A percentile compares a stretch with the other conserved stretches of the same genome.
These are phyloP conservation scores for Sporothrix brunneoviolacea DNA, from an alignment of 2,329 filamentous ascomycete genomes.

Conservation along the genomic window DNA sequence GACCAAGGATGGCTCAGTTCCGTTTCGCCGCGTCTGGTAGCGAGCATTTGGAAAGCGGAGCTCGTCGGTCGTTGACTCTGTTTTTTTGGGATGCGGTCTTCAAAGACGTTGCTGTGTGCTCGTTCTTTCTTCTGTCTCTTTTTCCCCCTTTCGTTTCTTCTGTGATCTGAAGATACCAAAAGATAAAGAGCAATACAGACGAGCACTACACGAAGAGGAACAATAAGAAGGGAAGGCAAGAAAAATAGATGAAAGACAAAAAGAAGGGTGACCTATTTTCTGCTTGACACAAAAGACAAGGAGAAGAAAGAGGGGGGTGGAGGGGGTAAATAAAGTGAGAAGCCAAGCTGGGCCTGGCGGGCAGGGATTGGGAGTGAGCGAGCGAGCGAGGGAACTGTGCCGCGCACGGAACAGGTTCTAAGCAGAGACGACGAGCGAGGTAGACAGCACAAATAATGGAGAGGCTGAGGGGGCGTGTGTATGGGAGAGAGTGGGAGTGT, in stretches of 20 bases:
- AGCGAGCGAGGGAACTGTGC: slow-evolving; percentile 2
- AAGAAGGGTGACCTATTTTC: slow-evolving; percentile 4
- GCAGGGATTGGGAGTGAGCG: not conserved
- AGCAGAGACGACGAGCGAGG: not conserved
- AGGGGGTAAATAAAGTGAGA: slow-evolving; percentile 9
- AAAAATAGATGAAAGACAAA: slow-evolving; percentile 1
- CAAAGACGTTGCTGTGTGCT: no score
- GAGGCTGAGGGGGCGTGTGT: slow-evolving; percentile 1
- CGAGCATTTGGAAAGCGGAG: slow-evolving; percentile 54
- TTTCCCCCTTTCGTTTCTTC: no score
- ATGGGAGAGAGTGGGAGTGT: not conserved
- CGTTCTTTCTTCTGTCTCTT: no score
- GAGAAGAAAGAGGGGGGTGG: not conserved
- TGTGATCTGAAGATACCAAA: not conserved
- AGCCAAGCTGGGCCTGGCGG: not conserved
- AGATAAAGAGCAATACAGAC: not conserved
- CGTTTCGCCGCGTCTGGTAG: slow-evolving; percentile 46
- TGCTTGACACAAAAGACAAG: slow-evolving; percentile 3
- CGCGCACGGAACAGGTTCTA: slow-evolving; percentile 4
- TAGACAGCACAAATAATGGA: not conserved
- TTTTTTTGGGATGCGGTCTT: no score
- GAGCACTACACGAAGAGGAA: not conserved
- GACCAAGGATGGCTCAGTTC: slow-evolving; percentile 48
- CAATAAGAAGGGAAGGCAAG: not conserved
- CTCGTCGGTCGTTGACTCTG: no score